Percentiles rank a stretch among this genome's conserved stretches.
Conservation (phyloP, 495 filamentous ascomycete genomes). For the Hypoxylon trugodes region DNA sequence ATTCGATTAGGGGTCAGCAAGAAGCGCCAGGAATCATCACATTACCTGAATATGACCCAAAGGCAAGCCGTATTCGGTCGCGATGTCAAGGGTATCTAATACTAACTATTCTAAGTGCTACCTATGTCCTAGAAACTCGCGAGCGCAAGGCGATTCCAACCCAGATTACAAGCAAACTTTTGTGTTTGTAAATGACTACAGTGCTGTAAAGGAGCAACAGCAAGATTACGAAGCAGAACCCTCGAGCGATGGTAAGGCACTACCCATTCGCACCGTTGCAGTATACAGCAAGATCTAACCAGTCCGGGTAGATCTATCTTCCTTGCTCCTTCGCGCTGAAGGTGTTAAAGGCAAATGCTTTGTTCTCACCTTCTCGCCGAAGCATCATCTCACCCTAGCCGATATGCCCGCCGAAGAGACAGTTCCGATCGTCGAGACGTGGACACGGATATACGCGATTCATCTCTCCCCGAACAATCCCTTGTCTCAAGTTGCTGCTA, state of each 20-base stretch:
- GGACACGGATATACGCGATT: conserved; percentile 85
- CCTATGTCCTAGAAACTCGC: conserved; percentile 92
- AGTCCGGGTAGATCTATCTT: conserved; percentile 66
- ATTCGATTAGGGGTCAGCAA: conserved; percentile 78
- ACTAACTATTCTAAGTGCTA: conserved; percentile 69
- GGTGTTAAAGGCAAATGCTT: conserved; percentile 96
- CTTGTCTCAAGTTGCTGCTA: conserved; percentile 56
- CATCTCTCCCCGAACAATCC: conserved; percentile 79
- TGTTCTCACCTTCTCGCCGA: conserved; percentile 90
- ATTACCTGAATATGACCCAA: conserved; percentile 81
- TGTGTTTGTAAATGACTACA: conserved; percentile 97
- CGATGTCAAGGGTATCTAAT: neutral
- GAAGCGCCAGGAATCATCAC: conserved; percentile 80
- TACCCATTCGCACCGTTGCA: neutral
- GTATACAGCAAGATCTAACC: conserved; percentile 5
- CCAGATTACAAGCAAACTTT: conserved; percentile 88
- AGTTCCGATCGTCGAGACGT: conserved; percentile 79
- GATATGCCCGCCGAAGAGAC: conserved; percentile 77
- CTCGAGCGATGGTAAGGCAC: conserved; percentile 43
- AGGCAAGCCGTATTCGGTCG: conserved; percentile 51
- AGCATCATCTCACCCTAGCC: conserved; percentile 90
- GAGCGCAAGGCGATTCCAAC: conserved; percentile 89
- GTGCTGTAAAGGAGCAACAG: conserved; percentile 94
- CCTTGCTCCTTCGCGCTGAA: conserved; percentile 83
- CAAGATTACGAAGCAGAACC: conserved; percentile 54